phyloP scores from a whole-genome alignment of 2,329 filamentous ascomycete genomes.

The Cytospora paraplurivora region DNA sequence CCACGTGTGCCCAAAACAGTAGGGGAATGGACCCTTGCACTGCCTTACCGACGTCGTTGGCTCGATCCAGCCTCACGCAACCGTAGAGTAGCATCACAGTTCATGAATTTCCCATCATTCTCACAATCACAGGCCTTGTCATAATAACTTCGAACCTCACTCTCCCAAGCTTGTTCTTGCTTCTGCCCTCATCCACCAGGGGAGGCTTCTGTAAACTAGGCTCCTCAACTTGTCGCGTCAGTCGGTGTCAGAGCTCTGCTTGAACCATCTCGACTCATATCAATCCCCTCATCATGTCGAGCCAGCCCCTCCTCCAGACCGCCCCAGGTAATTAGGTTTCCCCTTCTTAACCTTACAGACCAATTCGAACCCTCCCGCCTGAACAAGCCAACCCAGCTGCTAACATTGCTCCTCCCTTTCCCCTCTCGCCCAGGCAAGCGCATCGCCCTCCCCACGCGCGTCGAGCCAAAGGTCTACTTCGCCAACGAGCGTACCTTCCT shows the following conservation, averaged over 20 bases:
- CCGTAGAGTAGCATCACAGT: neutral
- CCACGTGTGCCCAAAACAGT: conserved; percentile 22
- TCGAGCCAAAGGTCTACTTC: conserved; percentile 99
- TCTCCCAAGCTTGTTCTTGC: neutral
- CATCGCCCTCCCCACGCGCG: conserved; percentile 94
- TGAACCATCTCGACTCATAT: conserved; percentile 18
- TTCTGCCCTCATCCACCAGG: neutral
- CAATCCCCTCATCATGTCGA: conserved; percentile 70
- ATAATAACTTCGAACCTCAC: neutral
- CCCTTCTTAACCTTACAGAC: too few species aligned
- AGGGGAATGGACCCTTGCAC: conserved; percentile 14
- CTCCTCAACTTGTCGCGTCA: neutral
- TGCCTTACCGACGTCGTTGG: conserved; percentile 5
- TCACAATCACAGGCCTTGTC: neutral
- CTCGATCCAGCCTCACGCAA: conserved; percentile 7
- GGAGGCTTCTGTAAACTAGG: neutral
- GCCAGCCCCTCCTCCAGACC: conserved; percentile 92
- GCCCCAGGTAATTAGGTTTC: conserved; percentile 69
- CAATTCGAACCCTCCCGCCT: too few species aligned
- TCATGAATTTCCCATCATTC: conserved; percentile 12
- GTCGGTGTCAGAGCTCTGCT: conserved; percentile 3
- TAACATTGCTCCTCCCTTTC: neutral
- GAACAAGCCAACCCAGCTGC: neutral
- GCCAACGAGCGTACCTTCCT: conserved; percentile 99
- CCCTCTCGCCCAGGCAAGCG: conserved; percentile 73